These are phyloP conservation scores for Claviceps pazoutovae DNA, from an alignment of 2,329 filamentous ascomycete species.

Conservation along the genomic window DNA sequence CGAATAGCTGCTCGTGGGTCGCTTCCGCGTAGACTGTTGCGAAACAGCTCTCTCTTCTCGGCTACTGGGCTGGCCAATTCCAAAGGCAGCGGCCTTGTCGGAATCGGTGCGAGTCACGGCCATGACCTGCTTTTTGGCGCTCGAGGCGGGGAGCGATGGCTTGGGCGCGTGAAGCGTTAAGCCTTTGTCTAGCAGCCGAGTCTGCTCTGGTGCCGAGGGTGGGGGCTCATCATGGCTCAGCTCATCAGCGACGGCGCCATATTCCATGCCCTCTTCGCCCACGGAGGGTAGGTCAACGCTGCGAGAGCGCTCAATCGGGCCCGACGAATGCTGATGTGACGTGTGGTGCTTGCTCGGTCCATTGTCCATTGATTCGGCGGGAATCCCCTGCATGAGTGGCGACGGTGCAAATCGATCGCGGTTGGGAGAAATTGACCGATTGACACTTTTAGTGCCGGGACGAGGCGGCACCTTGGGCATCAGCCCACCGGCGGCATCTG, in stretches of 20 bases:
- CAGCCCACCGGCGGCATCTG: slow-evolving; percentile 20
- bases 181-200: slow-evolving; percentile 63
- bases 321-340: slow-evolving; percentile 20
- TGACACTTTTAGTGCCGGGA: slow-evolving; percentile 53
- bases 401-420: slow-evolving; percentile 72
- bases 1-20: slow-evolving; percentile 46
- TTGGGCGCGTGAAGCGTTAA: slow-evolving; percentile 80
- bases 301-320: slow-evolving; percentile 45
- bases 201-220: slow-evolving; percentile 50
- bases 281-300: slow-evolving; percentile 75
- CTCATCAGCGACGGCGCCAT: slow-evolving; percentile 47
- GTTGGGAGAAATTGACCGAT: slow-evolving; percentile 65
- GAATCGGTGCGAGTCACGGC: slow-evolving; percentile 84
- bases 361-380: slow-evolving; percentile 25
- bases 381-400: slow-evolving; percentile 63
- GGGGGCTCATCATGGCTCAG: slow-evolving; percentile 16
- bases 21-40: slow-evolving; percentile 44
- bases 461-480: slow-evolving; percentile 68
- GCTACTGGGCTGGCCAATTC: slow-evolving; percentile 55
- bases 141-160: slow-evolving; percentile 68
- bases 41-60: slow-evolving; percentile 34
- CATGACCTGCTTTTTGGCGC: slow-evolving; percentile 71
- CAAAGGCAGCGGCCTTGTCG: slow-evolving; percentile 70
- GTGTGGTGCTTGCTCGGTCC: slow-evolving; percentile 22
- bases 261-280: slow-evolving; percentile 83